Conservation (phyloP, 2,329 filamentous ascomycete genomes). For the Ascochyta pisi region DNA sequence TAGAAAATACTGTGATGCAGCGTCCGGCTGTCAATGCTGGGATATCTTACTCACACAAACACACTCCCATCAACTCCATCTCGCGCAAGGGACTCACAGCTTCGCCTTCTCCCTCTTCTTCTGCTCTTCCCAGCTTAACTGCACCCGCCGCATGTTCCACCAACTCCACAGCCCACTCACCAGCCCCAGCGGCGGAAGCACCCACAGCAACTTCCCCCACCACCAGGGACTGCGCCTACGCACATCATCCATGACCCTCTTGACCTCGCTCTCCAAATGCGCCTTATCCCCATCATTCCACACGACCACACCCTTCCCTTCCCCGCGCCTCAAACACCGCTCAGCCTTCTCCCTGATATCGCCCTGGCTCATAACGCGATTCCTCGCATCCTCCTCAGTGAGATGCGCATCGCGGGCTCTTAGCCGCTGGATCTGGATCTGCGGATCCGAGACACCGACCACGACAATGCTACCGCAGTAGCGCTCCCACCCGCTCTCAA, state of each 20-base stretch:
- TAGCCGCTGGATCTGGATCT: conserved; percentile 81
- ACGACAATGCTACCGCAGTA: conserved; percentile 87
- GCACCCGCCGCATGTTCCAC: conserved; percentile 73
- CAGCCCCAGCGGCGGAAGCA: conserved; percentile 77
- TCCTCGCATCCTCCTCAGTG: conserved; percentile 83
- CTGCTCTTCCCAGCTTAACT: conserved; percentile 72
- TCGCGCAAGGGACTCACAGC: conserved; percentile 48
- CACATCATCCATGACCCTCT: conserved; percentile 69
- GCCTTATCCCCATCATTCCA: conserved; percentile 86
- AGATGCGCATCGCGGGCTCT: conserved; percentile 78
- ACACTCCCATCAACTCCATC: neutral
- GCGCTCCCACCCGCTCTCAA: conserved; percentile 84
- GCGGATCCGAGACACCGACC: conserved; percentile 81
- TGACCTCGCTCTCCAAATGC: conserved; percentile 72
- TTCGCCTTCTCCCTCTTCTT: conserved; percentile 65
- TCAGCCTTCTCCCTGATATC: conserved; percentile 84
- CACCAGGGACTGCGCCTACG: conserved; percentile 71
- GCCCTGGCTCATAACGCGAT: conserved; percentile 84
- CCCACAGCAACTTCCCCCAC: conserved; percentile 77
- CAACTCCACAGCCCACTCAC: conserved; percentile 73
- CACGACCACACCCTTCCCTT: conserved; percentile 74
- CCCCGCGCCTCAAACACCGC: conserved; percentile 71
- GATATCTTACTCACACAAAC: conserved; percentile 22
- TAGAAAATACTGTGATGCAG: neutral
- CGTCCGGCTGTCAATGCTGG: conserved; percentile 6